A percentile compares a stretch with the other conserved stretches of the same genome.
Conservation (phyloP, 768 basidiomycete genomes). For the Tephrocybe sp. region DNA sequence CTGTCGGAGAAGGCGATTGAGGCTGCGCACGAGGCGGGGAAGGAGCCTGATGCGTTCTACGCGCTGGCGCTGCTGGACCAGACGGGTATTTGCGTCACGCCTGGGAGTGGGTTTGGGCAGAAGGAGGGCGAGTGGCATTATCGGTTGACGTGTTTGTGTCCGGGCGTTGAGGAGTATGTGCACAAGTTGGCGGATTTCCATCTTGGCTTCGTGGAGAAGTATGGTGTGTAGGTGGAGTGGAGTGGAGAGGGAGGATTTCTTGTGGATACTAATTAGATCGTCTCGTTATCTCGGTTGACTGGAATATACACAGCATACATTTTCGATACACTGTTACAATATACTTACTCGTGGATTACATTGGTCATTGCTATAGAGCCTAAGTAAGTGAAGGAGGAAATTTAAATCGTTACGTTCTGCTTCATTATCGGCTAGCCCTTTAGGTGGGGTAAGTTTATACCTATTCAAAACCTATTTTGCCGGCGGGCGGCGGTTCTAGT, state of each 20-base stretch:
- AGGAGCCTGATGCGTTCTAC: conserved; percentile 89
- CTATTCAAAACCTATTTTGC: too few species aligned
- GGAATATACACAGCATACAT: too few species aligned
- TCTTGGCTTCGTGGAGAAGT: conserved; percentile 28
- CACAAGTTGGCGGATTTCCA: conserved; percentile 67
- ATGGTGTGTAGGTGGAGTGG: conserved; percentile 12
- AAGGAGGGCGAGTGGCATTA: conserved; percentile 89
- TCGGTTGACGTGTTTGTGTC: conserved; percentile 91
- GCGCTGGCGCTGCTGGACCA: conserved; percentile 79
- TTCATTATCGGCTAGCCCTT: too few species aligned
- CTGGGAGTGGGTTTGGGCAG: conserved; percentile 95
- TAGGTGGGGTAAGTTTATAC: too few species aligned
- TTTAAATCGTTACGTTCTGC: too few species aligned
- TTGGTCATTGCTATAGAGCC: too few species aligned
- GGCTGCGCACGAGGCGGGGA: conserved; percentile 69
- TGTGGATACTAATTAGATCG: not conserved
- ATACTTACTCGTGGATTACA: too few species aligned
- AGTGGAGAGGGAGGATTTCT: not conserved
- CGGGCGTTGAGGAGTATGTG: conserved; percentile 92
- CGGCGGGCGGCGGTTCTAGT: too few species aligned
- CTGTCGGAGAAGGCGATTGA: conserved; percentile 73
- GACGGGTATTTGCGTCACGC: conserved; percentile 93
- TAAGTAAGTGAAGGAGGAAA: too few species aligned
- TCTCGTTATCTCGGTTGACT: not conserved
- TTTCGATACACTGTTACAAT: too few species aligned